These are phyloP conservation scores for Fusarium secorum DNA, from an alignment of 2,329 filamentous ascomycete species.

Conservation along the genomic window DNA sequence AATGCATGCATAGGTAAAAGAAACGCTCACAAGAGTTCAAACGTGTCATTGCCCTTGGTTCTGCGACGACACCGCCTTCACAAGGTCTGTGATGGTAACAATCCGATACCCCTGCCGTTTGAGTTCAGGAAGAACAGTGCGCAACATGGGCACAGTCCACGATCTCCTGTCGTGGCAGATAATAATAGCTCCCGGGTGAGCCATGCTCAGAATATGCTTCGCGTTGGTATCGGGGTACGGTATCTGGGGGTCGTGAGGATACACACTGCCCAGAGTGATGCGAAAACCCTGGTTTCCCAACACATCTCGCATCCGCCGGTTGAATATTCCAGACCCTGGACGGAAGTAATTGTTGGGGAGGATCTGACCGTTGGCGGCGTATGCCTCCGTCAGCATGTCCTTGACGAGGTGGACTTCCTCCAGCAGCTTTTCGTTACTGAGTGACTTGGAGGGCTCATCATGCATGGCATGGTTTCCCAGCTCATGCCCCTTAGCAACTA, in stretches of 20 bases:
- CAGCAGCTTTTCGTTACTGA: conserved; percentile 66
- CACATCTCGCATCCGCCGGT: conserved; percentile 69
- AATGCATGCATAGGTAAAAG: not conserved
- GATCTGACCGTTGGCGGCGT: conserved; percentile 54
- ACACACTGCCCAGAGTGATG: conserved; percentile 83
- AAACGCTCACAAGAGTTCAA: not conserved
- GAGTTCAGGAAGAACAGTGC: conserved; percentile 74
- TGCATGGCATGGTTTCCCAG: conserved; percentile 90
- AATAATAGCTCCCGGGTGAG: conserved; percentile 78
- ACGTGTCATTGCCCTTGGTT: conserved; percentile 30
- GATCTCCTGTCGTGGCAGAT: conserved; percentile 84
- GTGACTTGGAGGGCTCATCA: conserved; percentile 75
- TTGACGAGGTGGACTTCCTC: conserved; percentile 73
- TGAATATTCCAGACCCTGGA: conserved; percentile 87
- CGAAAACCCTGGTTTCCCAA: conserved; percentile 70
- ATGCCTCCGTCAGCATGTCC: conserved; percentile 63
- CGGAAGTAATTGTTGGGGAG: conserved; percentile 75
- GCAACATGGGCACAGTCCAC: conserved; percentile 86
- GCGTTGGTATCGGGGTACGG: conserved; percentile 74
- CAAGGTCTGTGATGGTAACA: conserved; percentile 73
- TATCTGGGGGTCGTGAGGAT: conserved; percentile 92
- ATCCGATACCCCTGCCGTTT: conserved; percentile 73
- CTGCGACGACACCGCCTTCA: conserved; percentile 52
- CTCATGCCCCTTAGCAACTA: conserved; percentile 72
- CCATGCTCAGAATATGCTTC: conserved; percentile 81